These are phyloP conservation scores for Dalbergia oliveri DNA, from an alignment of 306 rosid species.

Conservation along the genomic window DNA sequence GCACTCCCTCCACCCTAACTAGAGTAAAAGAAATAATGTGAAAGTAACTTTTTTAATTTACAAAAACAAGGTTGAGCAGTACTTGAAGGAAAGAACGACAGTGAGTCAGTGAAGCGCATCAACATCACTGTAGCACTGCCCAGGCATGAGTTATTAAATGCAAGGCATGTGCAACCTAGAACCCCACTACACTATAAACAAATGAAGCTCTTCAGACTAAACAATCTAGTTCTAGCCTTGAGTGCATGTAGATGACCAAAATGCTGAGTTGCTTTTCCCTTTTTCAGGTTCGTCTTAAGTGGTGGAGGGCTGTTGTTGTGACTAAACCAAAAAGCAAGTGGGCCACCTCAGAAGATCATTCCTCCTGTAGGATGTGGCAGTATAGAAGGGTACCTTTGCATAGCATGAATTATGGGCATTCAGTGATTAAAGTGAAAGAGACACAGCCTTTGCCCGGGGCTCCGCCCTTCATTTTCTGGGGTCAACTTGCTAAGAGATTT, in stretches of 20 bases:
- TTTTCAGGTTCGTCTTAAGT: conserved; percentile 42
- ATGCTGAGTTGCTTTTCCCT: conserved; percentile 35
- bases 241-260: conserved; percentile 28
- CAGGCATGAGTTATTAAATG: conserved; percentile 57
- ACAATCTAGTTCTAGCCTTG: neutral
- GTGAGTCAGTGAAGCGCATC: conserved; percentile 50
- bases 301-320: conserved; percentile 41
- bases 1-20: neutral
- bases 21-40: conserved; percentile 1
- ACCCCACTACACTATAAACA: conserved; percentile 29
- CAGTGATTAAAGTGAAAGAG: conserved; percentile 29
- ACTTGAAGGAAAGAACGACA: neutral
- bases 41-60: conserved; percentile 30
- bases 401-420: conserved; percentile 32
- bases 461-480: conserved; percentile 11
- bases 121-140: conserved; percentile 9
- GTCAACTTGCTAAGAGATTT: no score
- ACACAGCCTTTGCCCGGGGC: conserved; percentile 17
- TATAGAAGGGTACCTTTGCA: conserved; percentile 15
- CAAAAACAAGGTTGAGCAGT: neutral
- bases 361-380: conserved; percentile 17
- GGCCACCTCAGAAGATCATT: conserved; percentile 45
- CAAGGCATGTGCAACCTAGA: conserved; percentile 56
- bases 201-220: conserved; percentile 23
- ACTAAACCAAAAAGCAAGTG: conserved; percentile 44